Conservation (phyloP, 2,329 filamentous ascomycete species). For the Penicillium sp. region DNA sequence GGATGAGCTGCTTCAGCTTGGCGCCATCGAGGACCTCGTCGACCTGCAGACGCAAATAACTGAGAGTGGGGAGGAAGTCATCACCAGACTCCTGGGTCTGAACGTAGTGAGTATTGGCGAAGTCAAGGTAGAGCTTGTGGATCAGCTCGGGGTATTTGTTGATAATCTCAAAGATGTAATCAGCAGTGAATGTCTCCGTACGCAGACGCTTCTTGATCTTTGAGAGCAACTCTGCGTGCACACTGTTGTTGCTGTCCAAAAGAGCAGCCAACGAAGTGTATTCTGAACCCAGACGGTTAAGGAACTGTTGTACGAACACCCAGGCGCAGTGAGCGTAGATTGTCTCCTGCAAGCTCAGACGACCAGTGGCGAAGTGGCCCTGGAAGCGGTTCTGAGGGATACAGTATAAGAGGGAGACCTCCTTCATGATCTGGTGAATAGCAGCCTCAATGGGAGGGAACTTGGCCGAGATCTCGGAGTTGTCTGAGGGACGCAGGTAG, state of each 20-base stretch:
- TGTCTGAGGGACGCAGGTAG: constrained; percentile 75
- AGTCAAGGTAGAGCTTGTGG: constrained; percentile 82
- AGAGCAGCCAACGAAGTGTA: constrained; percentile 83
- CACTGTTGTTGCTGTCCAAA: constrained; percentile 75
- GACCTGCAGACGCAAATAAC: constrained; percentile 64
- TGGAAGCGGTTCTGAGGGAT: constrained; percentile 97
- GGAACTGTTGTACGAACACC: constrained; percentile 97
- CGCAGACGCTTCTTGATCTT: constrained; percentile 95
- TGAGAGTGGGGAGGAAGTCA: constrained; percentile 68
- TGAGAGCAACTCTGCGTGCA: constrained; percentile 80
- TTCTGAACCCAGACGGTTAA: constrained; percentile 89
- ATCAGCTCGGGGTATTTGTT: constrained; percentile 83
- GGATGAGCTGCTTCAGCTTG: constrained; percentile 72
- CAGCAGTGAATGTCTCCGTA: constrained; percentile 94
- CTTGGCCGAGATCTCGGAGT: constrained; percentile 54
- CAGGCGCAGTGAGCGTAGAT: constrained; percentile 97
- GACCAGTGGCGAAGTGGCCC: constrained; percentile 77
- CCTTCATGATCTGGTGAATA: constrained; percentile 98
- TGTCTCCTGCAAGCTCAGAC: constrained; percentile 89
- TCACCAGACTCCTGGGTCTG: constrained; percentile 61
- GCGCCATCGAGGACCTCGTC: constrained; percentile 74
- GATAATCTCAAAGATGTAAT: constrained; percentile 98
- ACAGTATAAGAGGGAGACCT: constrained; percentile 94
- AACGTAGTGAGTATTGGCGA: constrained; percentile 81
- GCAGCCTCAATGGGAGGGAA: constrained; percentile 85